phyloP scores from a whole-genome alignment of 495 filamentous ascomycete species.

The Penicillium egyptiacum region DNA sequence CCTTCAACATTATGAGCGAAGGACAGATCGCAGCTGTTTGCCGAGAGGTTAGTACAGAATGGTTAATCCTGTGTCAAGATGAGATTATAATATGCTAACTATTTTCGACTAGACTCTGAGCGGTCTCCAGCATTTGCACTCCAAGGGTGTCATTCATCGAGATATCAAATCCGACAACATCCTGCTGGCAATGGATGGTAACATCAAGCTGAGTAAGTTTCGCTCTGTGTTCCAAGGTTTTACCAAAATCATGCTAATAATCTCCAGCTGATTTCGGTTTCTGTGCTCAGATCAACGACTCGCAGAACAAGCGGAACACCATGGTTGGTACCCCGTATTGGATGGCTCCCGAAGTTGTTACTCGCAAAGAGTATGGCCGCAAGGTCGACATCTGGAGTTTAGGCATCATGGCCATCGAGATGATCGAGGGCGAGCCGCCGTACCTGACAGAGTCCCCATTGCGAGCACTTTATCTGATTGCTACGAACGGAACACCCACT shows the following conservation, averaged over 20 bases:
- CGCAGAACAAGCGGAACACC: conserved; percentile 93
- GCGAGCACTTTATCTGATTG: conserved; percentile 91
- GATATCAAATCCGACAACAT: conserved; percentile 99
- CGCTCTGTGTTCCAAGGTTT: not conserved
- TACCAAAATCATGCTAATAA: conserved; percentile 32
- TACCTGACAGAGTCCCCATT: conserved; percentile 95
- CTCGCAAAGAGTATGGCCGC: conserved; percentile 93
- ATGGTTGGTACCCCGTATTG: conserved; percentile 99
- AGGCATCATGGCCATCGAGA: conserved; percentile 99
- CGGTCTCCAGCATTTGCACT: conserved; percentile 92
- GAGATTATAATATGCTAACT: conserved; percentile 8
- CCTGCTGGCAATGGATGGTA: conserved; percentile 87
- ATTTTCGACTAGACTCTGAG: conserved; percentile 62
- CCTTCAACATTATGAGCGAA: conserved; percentile 98
- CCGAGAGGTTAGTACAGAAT: conserved; percentile 62
- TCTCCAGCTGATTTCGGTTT: conserved; percentile 91
- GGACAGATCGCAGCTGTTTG: conserved; percentile 96
- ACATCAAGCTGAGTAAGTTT: conserved; percentile 93
- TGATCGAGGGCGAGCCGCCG: conserved; percentile 98
- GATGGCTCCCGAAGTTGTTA: conserved; percentile 99
- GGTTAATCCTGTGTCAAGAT: not conserved
- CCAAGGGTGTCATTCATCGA: conserved; percentile 95
- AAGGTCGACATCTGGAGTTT: conserved; percentile 99
- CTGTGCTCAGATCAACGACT: conserved; percentile 97
- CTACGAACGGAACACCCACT: conserved; percentile 91